These are phyloP conservation scores for Puccinia horiana DNA, from an alignment of 1,284 basidiomycete genomes.

Conservation along the genomic window DNA sequence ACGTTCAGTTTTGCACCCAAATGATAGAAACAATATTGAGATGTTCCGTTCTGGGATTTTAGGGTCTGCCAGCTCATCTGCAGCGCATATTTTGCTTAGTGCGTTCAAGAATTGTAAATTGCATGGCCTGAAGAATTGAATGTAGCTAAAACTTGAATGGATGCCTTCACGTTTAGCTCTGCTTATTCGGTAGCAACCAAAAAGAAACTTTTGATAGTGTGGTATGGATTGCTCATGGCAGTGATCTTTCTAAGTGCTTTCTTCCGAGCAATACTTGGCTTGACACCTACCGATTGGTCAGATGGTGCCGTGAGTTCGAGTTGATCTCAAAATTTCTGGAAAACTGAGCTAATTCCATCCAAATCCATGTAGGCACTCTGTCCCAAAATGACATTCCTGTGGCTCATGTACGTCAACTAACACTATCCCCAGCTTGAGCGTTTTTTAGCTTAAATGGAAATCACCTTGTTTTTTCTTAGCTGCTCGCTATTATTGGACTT, in stretches of 20 bases:
- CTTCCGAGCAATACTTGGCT: slow-evolving; percentile 43
- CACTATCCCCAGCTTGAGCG: no score
- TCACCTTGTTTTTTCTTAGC: background rate
- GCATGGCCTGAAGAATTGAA: background rate
- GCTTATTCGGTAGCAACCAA: slow-evolving; percentile 41
- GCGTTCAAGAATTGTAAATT: background rate
- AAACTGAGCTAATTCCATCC: background rate
- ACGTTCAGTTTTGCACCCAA: background rate
- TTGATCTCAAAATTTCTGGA: background rate
- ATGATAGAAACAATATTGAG: background rate
- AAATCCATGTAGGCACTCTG: slow-evolving; percentile 26
- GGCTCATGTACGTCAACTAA: slow-evolving; percentile 41
- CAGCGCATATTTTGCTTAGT: slow-evolving; percentile 50
- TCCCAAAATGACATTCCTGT: slow-evolving; percentile 48
- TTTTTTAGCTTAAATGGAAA: background rate
- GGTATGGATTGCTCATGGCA: slow-evolving; percentile 46
- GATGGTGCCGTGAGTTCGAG: slow-evolving; percentile 40
- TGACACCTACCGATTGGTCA: slow-evolving; percentile 39
- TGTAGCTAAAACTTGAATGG: background rate
- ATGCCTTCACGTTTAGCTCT: slow-evolving; percentile 23
- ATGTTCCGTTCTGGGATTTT: background rate
- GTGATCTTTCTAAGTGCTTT: slow-evolving; percentile 45
- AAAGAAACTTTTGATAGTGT: slow-evolving; percentile 32
- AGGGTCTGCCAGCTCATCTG: slow-evolving; percentile 49
- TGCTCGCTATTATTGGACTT: slow-evolving; percentile 45